These are phyloP conservation scores for Kwoniella sp. DNA, from an alignment of 768 basidiomycete species.

Conservation along the genomic window DNA sequence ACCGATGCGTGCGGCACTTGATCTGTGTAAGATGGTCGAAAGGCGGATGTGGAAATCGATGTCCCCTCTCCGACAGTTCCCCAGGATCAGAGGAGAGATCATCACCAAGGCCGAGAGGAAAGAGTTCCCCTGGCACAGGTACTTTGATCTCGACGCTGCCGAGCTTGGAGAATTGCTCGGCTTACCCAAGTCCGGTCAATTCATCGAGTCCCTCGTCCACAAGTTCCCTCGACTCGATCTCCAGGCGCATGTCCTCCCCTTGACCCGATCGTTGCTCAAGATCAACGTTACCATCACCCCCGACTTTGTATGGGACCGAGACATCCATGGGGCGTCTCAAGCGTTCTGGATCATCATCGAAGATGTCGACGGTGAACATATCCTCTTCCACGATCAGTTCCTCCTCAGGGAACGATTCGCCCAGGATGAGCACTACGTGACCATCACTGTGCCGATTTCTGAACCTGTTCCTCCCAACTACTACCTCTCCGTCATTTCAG, in stretches of 20 bases:
- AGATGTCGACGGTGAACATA: constrained; percentile 94
- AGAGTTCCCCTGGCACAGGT: constrained; percentile 98
- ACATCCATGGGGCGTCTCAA: constrained; percentile 83
- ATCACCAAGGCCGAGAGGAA: constrained; percentile 88
- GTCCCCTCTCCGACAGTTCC: constrained; percentile 96
- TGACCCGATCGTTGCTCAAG: constrained; percentile 87
- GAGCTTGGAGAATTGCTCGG: constrained; percentile 96
- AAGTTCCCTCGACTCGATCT: constrained; percentile 95
- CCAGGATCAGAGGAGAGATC: constrained; percentile 66
- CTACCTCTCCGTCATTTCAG: constrained; percentile 91
- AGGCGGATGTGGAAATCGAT: constrained; percentile 88
- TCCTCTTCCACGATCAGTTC: constrained; percentile 93
- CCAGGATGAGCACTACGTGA: constrained; percentile 90
- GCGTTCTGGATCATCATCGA: constrained; percentile 92
- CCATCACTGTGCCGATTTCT: constrained; percentile 92
- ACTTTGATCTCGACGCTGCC: constrained; percentile 80
- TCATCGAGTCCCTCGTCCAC: constrained; percentile 90
- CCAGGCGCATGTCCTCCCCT: constrained; percentile 94
- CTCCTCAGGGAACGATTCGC: constrained; percentile 88
- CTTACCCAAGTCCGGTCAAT: constrained; percentile 85
- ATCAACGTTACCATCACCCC: constrained; percentile 92
- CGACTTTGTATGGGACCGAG: constrained; percentile 98
- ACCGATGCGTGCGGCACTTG: constrained; percentile 85
- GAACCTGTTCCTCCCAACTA: constrained; percentile 98
- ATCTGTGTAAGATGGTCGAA: constrained; percentile 93